phyloP scores from a whole-genome alignment of 2,329 filamentous ascomycete genomes.

The Ophiocordyceps polyrhachis-furcata region DNA sequence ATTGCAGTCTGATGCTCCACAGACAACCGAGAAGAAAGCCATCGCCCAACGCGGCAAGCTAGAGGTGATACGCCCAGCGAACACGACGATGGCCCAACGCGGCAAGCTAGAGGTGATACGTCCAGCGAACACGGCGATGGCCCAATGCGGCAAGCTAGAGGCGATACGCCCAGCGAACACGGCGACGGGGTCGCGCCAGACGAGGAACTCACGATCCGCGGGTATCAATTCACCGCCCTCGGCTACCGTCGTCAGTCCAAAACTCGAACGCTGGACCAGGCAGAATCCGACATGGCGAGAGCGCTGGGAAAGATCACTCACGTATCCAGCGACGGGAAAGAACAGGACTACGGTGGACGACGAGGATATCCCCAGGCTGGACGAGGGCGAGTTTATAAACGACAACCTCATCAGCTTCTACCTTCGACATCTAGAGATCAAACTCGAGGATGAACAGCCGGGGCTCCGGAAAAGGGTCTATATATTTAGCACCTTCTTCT shows the following conservation, averaged over 20 bases:
- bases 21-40: background rate
- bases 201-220: constrained; percentile 5
- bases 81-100: constrained; percentile 1
- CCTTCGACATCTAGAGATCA: constrained; percentile 50
- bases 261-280: constrained; percentile 27
- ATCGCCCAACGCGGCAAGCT: background rate
- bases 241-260: background rate
- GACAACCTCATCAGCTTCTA: constrained; percentile 88
- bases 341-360: constrained; percentile 48
- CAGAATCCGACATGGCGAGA: constrained; percentile 30
- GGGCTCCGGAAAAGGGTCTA: constrained; percentile 48
- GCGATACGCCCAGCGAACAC: background rate
- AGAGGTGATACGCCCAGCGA: background rate
- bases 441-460: constrained; percentile 33
- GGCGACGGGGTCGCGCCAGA: constrained; percentile 8
- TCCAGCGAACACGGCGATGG: constrained; percentile 1
- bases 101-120: background rate
- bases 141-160: background rate
- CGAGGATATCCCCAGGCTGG: constrained; percentile 56
- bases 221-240: constrained; percentile 1
- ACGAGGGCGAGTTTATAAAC: constrained; percentile 76
- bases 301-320: constrained; percentile 37
- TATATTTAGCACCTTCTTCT: constrained; percentile 91
- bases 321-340: constrained; percentile 39
- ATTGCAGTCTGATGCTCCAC: constrained; percentile 1